Conservation (phyloP, 1,284 basidiomycete species). For the Kalmanozyma brasiliensis region DNA sequence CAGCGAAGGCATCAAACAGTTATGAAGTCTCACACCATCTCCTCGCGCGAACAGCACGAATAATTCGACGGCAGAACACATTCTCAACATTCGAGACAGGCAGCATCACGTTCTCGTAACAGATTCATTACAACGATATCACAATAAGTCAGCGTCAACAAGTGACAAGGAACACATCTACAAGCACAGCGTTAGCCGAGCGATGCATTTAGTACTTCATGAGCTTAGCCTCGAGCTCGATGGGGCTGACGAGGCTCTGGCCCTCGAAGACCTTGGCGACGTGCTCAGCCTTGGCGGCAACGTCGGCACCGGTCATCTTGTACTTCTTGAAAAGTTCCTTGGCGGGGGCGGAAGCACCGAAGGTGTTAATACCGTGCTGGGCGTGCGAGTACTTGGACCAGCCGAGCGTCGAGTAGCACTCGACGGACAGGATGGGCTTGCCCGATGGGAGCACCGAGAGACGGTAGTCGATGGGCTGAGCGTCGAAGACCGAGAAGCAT, state of each 20-base stretch:
- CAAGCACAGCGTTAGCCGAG: background rate
- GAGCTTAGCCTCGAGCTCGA: conserved; percentile 68
- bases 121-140: conserved; percentile 2
- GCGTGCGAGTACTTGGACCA: conserved; percentile 67
- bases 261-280: conserved; percentile 87
- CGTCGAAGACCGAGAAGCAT: conserved; percentile 88
- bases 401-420: conserved; percentile 74
- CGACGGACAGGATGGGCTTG: conserved; percentile 87
- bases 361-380: conserved; percentile 57
- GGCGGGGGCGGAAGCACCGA: conserved; percentile 87
- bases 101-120: background rate
- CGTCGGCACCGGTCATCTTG: conserved; percentile 71
- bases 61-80: too few relatives aligned
- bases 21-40: too few relatives aligned
- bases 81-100: too few relatives aligned
- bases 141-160: conserved; percentile 1
- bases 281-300: conserved; percentile 84
- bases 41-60: too few relatives aligned
- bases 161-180: conserved; percentile 10
- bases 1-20: too few relatives aligned
- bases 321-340: conserved; percentile 79
- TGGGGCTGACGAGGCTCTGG: conserved; percentile 80
- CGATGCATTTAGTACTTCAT: conserved; percentile 30
- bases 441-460: conserved; percentile 86
- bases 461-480: conserved; percentile 82